Evolutionary conservation across 2,329 filamentous ascomycete genomes (phyloP).

Genomic region (Alternaria viburni): DNA sequence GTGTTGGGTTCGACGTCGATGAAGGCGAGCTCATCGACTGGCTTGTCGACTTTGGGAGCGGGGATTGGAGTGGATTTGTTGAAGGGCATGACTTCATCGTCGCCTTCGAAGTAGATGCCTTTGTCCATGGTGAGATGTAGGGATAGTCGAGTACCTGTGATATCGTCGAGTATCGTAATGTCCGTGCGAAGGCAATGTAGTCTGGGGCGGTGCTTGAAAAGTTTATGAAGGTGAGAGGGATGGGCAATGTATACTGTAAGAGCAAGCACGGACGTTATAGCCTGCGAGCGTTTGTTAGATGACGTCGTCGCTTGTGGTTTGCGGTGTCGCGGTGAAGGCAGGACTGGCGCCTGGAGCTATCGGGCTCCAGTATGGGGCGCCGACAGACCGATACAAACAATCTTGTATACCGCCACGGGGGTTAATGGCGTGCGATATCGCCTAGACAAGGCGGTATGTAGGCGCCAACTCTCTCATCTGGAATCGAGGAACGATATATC

Average conservation of each 20-base stretch:
- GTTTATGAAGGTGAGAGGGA: background rate
- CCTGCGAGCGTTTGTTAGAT: slow-evolving; percentile 1
- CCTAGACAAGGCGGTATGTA: background rate
- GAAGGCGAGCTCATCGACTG: slow-evolving; percentile 20
- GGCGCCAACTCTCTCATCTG: background rate
- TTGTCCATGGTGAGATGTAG: slow-evolving; percentile 13
- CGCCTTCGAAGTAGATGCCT: slow-evolving; percentile 12
- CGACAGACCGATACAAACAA: background rate
- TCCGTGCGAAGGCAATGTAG: background rate
- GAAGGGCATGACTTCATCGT: background rate
- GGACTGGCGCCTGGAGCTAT: too few species aligned
- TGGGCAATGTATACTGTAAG: background rate
- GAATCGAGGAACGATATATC: background rate
- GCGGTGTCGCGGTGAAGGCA: background rate
- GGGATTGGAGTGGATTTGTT: background rate
- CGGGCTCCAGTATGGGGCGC: background rate
- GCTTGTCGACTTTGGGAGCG: slow-evolving; percentile 4
- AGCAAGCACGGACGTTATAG: background rate
- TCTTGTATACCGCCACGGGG: background rate
- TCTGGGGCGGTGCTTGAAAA: background rate
- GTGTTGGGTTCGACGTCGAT: slow-evolving; percentile 9
- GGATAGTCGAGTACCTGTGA: background rate
- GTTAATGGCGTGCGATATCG: background rate
- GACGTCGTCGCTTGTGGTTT: background rate
- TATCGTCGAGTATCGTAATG: background rate